A percentile compares a stretch with the other conserved stretches of the same genome.
phyloP scores from a whole-genome alignment of 2,329 filamentous ascomycete species.

The Epichloe scottii region DNA sequence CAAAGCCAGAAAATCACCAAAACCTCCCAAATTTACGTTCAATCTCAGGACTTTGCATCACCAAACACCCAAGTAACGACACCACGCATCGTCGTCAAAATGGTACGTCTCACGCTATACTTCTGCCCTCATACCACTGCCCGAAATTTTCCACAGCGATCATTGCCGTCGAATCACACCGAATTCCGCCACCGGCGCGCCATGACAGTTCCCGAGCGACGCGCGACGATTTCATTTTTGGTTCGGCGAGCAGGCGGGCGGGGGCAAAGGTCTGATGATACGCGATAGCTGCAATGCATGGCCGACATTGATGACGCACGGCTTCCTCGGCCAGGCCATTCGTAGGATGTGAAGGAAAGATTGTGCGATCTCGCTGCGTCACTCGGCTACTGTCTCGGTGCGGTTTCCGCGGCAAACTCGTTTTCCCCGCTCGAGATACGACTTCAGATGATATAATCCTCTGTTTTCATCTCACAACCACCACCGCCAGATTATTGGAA shows the following conservation, averaged over 20 bases:
- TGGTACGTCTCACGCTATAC: constrained; percentile 26
- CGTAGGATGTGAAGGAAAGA: too few species aligned
- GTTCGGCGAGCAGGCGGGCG: background rate
- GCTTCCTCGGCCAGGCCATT: too few species aligned
- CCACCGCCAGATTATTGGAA: background rate
- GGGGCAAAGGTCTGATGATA: background rate
- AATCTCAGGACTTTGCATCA: constrained; percentile 27
- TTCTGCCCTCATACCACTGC: constrained; percentile 6
- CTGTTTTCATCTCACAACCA: background rate
- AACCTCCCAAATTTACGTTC: constrained; percentile 27
- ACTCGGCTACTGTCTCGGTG: background rate
- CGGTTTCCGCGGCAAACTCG: background rate
- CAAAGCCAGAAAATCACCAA: constrained; percentile 33
- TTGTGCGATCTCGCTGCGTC: background rate
- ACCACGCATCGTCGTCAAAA: constrained; percentile 35
- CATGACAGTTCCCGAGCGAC: constrained; percentile 16
- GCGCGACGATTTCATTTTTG: background rate
- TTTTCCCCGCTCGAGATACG: background rate
- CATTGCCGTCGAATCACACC: constrained; percentile 3
- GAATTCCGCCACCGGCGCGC: constrained; percentile 16
- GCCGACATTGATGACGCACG: background rate
- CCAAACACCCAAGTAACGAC: constrained; percentile 29
- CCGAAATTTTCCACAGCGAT: background rate
- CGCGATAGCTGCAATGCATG: background rate
- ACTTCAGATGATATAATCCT: background rate